phyloP scores from a whole-genome alignment of 108 stramenopile species.

The Pseudonitzschia delicatissima region DNA sequence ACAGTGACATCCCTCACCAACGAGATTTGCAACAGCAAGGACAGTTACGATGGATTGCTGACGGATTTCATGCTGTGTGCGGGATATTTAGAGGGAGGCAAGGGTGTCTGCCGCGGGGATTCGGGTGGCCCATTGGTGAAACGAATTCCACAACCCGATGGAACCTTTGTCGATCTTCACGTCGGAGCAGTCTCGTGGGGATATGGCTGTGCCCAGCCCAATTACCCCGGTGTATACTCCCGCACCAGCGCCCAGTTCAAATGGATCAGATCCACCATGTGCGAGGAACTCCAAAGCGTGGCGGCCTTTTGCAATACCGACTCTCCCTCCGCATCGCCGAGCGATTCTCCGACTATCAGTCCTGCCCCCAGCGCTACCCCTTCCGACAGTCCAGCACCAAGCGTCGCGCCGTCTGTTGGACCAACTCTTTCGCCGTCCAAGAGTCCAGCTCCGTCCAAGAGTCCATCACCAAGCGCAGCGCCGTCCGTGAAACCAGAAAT shows the following conservation, averaged over 20 bases:
- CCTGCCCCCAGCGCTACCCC: no score
- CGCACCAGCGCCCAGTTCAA: not conserved
- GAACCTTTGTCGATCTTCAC: constrained; percentile 8
- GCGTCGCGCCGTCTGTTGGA: no score
- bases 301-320: not conserved
- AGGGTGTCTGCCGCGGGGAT: constrained; percentile 60
- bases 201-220: constrained; percentile 33
- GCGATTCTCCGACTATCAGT: no score
- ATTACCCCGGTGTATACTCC: constrained; percentile 36
- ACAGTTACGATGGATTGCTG: not conserved
- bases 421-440: no score
- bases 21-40: not conserved
- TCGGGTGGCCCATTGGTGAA: constrained; percentile 45
- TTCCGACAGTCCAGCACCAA: no score
- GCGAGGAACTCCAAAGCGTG: not conserved
- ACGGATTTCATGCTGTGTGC: not conserved
- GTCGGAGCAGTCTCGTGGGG: constrained; percentile 50
- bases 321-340: no score
- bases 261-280: constrained; percentile 27
- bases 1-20: not conserved
- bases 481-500: no score
- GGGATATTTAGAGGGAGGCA: not conserved
- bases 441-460: no score
- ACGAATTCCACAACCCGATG: not conserved
- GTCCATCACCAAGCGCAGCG: no score